These are phyloP conservation scores for Termitomyces titanicus DNA, from an alignment of 768 basidiomycete species.

Conservation along the genomic window DNA sequence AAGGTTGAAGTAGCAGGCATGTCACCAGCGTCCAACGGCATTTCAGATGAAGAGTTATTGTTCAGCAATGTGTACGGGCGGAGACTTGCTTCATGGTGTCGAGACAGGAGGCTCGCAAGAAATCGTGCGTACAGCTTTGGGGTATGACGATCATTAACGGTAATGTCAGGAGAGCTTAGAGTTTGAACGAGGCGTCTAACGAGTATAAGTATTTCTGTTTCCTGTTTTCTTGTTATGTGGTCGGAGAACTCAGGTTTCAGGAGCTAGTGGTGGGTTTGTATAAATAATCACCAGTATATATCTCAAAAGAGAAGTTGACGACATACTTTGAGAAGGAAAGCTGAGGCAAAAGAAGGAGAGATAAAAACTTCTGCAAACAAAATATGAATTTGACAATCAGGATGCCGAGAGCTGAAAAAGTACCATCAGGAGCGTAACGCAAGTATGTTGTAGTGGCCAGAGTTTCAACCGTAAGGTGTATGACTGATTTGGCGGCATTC, in stretches of 20 bases:
- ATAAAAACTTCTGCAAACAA: conserved; percentile 77
- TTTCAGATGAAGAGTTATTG: conserved; percentile 20
- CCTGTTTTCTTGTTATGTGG: conserved; percentile 56
- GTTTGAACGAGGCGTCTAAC: conserved; percentile 72
- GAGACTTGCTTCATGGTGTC: conserved; percentile 60
- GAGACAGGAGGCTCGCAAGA: conserved; percentile 65
- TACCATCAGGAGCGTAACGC: conserved; percentile 77
- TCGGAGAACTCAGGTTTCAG: conserved; percentile 72
- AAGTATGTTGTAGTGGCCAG: conserved; percentile 72
- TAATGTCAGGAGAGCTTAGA: conserved; percentile 65
- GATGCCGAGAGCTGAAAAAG: no score
- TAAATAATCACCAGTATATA: background rate
- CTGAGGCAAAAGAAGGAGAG: conserved; percentile 78
- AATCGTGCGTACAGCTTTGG: conserved; percentile 80
- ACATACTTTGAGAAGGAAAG: conserved; percentile 75
- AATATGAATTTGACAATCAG: no score
- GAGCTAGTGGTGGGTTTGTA: conserved; percentile 38
- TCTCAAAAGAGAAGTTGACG: no score
- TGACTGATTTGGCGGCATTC: conserved; percentile 64
- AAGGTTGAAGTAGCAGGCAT: conserved; percentile 25
- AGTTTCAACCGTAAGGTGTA: conserved; percentile 60
- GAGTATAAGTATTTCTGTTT: conserved; percentile 67
- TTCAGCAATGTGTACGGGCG: conserved; percentile 48
- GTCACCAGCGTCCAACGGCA: conserved; percentile 12
- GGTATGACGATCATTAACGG: conserved; percentile 79